Percentiles rank a stretch among this genome's conserved stretches.
phyloP scores from a whole-genome alignment of 2,329 filamentous ascomycete species.

The Ascochyta koolunga region DNA sequence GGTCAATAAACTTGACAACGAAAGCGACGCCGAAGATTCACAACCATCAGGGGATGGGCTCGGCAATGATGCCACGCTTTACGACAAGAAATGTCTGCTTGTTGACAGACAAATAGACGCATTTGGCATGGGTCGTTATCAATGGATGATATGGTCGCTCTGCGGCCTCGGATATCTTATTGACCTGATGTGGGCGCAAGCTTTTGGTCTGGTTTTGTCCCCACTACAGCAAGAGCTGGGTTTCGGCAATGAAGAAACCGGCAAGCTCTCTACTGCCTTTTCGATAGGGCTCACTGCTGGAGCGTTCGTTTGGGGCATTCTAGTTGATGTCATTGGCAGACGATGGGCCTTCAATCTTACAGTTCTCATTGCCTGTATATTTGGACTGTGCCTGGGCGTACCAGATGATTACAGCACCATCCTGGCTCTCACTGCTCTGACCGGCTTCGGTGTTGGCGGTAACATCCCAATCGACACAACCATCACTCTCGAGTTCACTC shows the following conservation, averaged over 20 bases:
- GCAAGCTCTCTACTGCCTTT: slow-evolving; percentile 62
- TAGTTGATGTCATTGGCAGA: slow-evolving; percentile 61
- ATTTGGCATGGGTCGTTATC: slow-evolving; percentile 61
- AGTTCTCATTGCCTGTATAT: slow-evolving; percentile 60
- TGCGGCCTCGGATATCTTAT: slow-evolving; percentile 63
- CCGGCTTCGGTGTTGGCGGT: slow-evolving; percentile 59
- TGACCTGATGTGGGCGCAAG: slow-evolving; percentile 65
- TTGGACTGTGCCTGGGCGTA: slow-evolving; percentile 59
- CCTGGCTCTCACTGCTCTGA: slow-evolving; percentile 60
- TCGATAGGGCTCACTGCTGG: slow-evolving; percentile 62
- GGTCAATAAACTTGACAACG: slow-evolving; percentile 12
- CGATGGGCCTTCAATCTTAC: slow-evolving; percentile 65
- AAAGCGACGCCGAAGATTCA: background rate
- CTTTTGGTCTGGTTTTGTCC: slow-evolving; percentile 61
- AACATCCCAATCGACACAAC: slow-evolving; percentile 64
- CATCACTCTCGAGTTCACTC: slow-evolving; percentile 63
- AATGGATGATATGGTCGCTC: slow-evolving; percentile 60
- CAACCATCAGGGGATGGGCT: background rate
- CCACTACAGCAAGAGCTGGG: slow-evolving; percentile 64
- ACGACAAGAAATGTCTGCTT: slow-evolving; percentile 53
- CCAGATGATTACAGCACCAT: slow-evolving; percentile 59
- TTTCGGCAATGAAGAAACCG: slow-evolving; percentile 53
- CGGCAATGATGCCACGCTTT: slow-evolving; percentile 32
- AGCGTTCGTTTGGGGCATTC: slow-evolving; percentile 62
- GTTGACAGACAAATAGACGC: slow-evolving; percentile 58